Base-by-base conservation (phyloP, 2,329 filamentous ascomycete genomes). In the Zasmidium angulare region DNA sequence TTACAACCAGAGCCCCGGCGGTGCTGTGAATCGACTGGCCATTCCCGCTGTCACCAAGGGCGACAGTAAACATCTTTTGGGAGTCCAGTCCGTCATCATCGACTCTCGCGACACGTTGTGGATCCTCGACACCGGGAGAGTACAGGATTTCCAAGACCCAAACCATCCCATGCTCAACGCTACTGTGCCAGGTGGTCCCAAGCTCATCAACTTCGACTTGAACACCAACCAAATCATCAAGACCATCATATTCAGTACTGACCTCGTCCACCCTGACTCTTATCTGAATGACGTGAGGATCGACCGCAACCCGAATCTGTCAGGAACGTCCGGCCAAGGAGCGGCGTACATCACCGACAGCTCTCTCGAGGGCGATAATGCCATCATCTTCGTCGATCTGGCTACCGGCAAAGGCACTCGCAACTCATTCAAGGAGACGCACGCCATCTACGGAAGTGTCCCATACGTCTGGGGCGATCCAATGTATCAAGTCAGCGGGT, bases 221-320 rank as follows among this genome's bases (percentile, higher is more conserved):
- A 68, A 61, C 3, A 78, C 69, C 31, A 72, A 82, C 63, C 63
- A 68, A 12, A 69, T 81, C 20, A 71, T 81, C 60, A 69, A 78
- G 49, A 82, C 78, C 1, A 81, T 82, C 53, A 66, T 79, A 2
- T 82, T 82, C 67, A 75, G 76, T 0, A 58, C 69, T 2, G 74
- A 68, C 12, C 77, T 81, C 10, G 78, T 77, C 2, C 77, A 73
- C 47, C 63, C 75, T 7, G 76, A 78, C 59, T 78, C 74, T 6
- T 82, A 82, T 56, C 74, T 81, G 19, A 82, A 82, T 63, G 80
- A 82, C 61, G 70, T 82, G 7, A 77, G 80, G 40, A 79, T 83
- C 68, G 79, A 83, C 64, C 72, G 80, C 19, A 74, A 75, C 14
- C 53, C 75, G 3, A 66, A 64, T 17, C 36, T 43, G 3, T 43